A percentile compares a stretch with the other conserved stretches of the same genome.
Conservation (phyloP, 495 filamentous ascomycete genomes). For the Margaritispora aquatica region DNA sequence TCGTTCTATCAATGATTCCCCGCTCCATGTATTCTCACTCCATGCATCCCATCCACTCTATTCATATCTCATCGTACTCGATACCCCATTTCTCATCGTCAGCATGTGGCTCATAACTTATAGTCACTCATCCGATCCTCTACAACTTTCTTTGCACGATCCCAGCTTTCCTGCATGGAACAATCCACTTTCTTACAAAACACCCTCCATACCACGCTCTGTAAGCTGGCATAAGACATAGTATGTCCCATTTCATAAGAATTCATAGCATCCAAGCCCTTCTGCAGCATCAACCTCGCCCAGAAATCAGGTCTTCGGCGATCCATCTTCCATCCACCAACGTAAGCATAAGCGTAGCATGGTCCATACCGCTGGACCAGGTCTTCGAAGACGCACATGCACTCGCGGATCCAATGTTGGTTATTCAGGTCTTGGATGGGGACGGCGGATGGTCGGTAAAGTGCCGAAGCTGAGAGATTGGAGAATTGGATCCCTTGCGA, state of each 20-base stretch:
- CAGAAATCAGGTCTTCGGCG: conserved; percentile 8
- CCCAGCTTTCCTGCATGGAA: conserved; percentile 15
- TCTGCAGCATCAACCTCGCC: conserved; percentile 6
- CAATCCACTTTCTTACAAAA: conserved; percentile 16
- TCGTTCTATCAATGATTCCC: neutral
- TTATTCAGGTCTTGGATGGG: conserved; percentile 1
- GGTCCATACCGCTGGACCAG: conserved; percentile 15
- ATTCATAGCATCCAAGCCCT: conserved; percentile 20
- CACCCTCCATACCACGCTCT: conserved; percentile 22
- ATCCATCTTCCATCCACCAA: conserved; percentile 2
- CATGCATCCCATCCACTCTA: no score
- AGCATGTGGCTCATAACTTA: neutral
- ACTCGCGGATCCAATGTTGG: conserved; percentile 16
- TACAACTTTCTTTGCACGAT: conserved; percentile 9
- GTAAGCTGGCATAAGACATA: conserved; percentile 20
- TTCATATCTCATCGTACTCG: neutral
- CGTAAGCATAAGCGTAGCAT: conserved; percentile 20
- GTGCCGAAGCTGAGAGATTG: neutral
- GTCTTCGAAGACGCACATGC: conserved; percentile 23
- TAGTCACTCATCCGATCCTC: conserved; percentile 11
- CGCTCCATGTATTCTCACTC: neutral
- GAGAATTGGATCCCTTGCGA: neutral
- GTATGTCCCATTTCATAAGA: conserved; percentile 23
- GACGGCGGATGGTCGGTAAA: neutral
- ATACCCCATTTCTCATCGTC: neutral